Base-by-base conservation (phyloP, 1,284 basidiomycete species). In the Marasmius fiardii region DNA sequence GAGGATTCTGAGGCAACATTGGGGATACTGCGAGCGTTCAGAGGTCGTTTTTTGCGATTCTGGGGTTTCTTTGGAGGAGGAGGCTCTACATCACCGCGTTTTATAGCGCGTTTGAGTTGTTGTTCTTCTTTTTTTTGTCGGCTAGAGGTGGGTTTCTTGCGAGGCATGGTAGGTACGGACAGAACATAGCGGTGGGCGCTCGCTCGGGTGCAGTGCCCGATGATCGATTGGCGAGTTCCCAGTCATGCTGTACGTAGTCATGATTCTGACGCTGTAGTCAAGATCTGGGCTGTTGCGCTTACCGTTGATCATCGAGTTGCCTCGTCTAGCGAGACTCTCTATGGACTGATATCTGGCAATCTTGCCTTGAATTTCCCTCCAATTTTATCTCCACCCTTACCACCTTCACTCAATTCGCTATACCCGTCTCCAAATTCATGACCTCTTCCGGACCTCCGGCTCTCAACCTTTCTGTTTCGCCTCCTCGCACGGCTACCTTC, bases 51-150 rank as follows among this genome's bases (percentile, higher is more conserved):
- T 70, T 58, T 68, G 35, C 55, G 56, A 11, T 61, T 60, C 26
- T 62, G 60, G 33, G 64, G 62, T 43, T 67, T 64, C 60, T 71
- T 71, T 51, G 67, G 57, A 20, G 79, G 70, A 41, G 76, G 73
- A 31, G 77, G 70, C 4, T 78, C 70, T 4, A 78, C 66, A 61
- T 92, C 89, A 18, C 90, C 92, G 34, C 92, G 84, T 68, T 94
- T 94, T 33, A 86, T 72, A 0, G 92, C 92, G n/a, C 92, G 85
- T 64, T 88, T 90, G 57, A 83, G 76, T 66, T 88, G 83, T 4
- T 86, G 76, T 59, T 89, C 80, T 6, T 80, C 82, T 63, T 86
- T 91, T 64, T 84, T 87, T 67, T 89, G 78, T 61, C 86, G 91
- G 43, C 75, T 77, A 0, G 89, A 92, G 34, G 73, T 76, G 16